Base-by-base conservation (phyloP, 2,329 filamentous ascomycete species). In the Pyrenochaeta sp. region DNA sequence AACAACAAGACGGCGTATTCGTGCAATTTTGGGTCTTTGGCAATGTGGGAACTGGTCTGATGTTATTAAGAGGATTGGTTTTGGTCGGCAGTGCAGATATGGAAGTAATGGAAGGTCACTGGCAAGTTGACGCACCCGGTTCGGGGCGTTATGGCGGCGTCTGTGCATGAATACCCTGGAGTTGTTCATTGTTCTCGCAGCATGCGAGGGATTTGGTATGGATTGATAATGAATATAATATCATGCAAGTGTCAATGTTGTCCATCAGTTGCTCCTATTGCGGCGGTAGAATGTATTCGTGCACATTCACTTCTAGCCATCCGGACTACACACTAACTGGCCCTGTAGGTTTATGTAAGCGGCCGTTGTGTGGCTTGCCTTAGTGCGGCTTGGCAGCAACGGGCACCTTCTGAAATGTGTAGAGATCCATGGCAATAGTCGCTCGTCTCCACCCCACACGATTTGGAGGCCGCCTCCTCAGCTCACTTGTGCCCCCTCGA, bases 1-100 rank as follows among this genome's bases (percentile, higher is more conserved):
- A 71, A 70, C 56, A 67, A 72, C 27, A 75, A 74, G 53, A 56
- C 22, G 20, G 52, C 47, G 4, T 63, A 55, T 35, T 55, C 50
- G 28, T 58, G 53, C 29, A 73, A 73, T 45, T 82, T 78, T 72
- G 73, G 72, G 5, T 76, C 71, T 46, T 71, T 84, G 59, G 77
- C 76, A 5, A 72, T 75, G 58, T 86, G 82, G 82, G 75, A 80
- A 44, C 60, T 85, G 52, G 73, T 79, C 27, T 72, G 54, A 60
- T 38, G 32, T n/a, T n/a, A n/a, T n/a, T n/a, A n/a, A n/a, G n/a
- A n/a, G n/a, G n/a, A n/a, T n/a, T n/a, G n/a, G n/a, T n/a, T n/a
- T 6, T 17, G 30, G 23, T 28, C 38, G 15, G 19, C n/a, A n/a
- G n/a, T n/a, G n/a, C n/a, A n/a, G n/a, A n/a, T 22, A 37, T 41